Evolutionary conservation across 2,329 filamentous ascomycete genomes (phyloP), one percentile per base, ranked within the genome.

Genomic region (Colletotrichum sublineola): DNA sequence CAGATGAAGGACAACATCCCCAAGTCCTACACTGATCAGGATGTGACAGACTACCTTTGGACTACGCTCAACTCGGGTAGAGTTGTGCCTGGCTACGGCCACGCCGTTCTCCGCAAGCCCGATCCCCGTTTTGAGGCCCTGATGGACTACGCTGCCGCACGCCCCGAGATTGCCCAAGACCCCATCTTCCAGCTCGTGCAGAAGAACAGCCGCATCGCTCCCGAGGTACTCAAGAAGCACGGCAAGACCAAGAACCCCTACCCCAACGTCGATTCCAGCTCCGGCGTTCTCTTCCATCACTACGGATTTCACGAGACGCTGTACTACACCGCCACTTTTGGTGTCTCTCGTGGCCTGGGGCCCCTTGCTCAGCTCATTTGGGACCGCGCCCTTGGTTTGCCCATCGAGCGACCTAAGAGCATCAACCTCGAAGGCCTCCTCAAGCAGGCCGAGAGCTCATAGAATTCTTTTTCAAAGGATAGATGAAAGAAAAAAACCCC

Each of bases 161-260:
- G 95, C 14, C 93, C 94, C 18, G 93, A 96, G 78, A 97, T 99
- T 74, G 91, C 94, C 55, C 85, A 88, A 60, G 93, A 98, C 82
- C 95, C 96, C 1, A 92, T 98, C 74, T 98, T 97, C 91, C 90
- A 94, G 83, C 91, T 99, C 14, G 96, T 99, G 68, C 93, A 95
- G 89, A 92, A 93, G 86, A 98, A 97, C 86, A 95, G 93, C 75
- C 92, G 95, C 79, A 92, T 99, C 75, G 96, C 96, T 0, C 96
- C 96, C 20, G 89, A 90, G 64, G 96, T 99, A 29, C 88, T 99
- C 77, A 96, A 91, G 78, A 91, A 98, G 86, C 96, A 99, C 81
- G 96, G 96, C 83, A 98, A 98, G 92, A 97, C 95, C 76, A 97
- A 97, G 89, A 97, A 97, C 86, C 95, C 96, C 2, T 97, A 96